These are phyloP conservation scores for Anisodus acutangulus DNA, from an alignment of 257 asterid genomes.

Conservation along the genomic window DNA sequence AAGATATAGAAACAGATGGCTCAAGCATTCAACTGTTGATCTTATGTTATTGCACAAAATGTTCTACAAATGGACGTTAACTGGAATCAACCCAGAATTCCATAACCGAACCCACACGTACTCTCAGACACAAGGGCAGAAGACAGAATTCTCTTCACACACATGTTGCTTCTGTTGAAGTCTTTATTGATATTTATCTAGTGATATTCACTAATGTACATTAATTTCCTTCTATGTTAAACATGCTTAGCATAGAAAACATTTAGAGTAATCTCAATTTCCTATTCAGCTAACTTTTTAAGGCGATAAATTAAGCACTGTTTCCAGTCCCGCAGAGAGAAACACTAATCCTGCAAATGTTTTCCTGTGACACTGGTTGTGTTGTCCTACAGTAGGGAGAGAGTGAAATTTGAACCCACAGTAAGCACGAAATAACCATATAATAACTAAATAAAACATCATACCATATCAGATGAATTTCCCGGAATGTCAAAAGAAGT, in stretches of 20 bases:
- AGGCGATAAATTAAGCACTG: background rate
- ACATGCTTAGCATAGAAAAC: background rate
- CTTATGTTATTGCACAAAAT: too few species aligned
- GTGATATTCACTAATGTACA: background rate
- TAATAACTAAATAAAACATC: background rate
- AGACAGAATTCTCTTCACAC: background rate
- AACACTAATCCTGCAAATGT: background rate
- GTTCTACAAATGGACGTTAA: too few species aligned
- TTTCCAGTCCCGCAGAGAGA: background rate
- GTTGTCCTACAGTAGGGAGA: slow-evolving; percentile 19
- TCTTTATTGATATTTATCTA: background rate
- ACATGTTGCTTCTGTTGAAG: background rate
- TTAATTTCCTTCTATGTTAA: background rate
- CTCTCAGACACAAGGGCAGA: background rate
- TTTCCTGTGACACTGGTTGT: background rate
- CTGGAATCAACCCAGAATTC: background rate
- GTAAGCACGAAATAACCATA: background rate
- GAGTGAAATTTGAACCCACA: background rate
- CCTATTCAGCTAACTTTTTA: background rate
- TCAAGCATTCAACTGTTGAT: too few species aligned
- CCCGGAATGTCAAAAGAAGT: slow-evolving; percentile 42
- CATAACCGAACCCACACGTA: background rate
- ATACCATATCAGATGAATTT: slow-evolving; percentile 38
- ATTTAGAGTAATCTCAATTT: background rate
- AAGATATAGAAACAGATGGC: too few species aligned